phyloP scores from a whole-genome alignment of 2,329 filamentous ascomycete species.

The Colletotrichum endophyticum region DNA sequence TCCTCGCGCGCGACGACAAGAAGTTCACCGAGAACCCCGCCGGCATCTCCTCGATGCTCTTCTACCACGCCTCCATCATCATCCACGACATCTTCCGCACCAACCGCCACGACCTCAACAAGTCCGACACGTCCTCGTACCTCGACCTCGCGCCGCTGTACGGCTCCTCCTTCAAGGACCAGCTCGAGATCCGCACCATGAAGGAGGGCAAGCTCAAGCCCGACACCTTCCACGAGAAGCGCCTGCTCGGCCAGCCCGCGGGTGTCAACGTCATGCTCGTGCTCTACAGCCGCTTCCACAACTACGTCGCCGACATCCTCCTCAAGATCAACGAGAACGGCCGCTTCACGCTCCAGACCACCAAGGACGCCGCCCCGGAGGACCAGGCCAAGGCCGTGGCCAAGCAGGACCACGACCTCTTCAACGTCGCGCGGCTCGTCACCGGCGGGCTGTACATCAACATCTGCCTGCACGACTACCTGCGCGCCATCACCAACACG shows the following conservation, averaged over 20 bases:
- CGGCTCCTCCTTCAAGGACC: constrained; percentile 68
- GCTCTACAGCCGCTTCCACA: constrained; percentile 87
- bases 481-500: constrained; percentile 64
- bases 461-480: constrained; percentile 70
- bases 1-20: constrained; percentile 60
- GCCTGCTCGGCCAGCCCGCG: constrained; percentile 73
- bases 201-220: constrained; percentile 73
- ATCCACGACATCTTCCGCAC: constrained; percentile 42
- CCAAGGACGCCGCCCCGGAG: constrained; percentile 31
- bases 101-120: constrained; percentile 64
- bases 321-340: constrained; percentile 84
- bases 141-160: constrained; percentile 77
- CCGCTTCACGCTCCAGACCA: constrained; percentile 71
- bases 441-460: constrained; percentile 80
- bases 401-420: constrained; percentile 78
- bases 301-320: constrained; percentile 80
- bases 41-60: constrained; percentile 76
- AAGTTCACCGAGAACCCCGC: constrained; percentile 69
- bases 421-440: constrained; percentile 77
- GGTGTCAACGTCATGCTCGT: constrained; percentile 70
- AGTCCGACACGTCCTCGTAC: constrained; percentile 74
- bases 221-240: constrained; percentile 74
- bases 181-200: constrained; percentile 66
- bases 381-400: constrained; percentile 61
- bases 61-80: constrained; percentile 75